Evolutionary conservation across 768 basidiomycete species (phyloP).

Genomic region (Glaciozyma martinii): DNA sequence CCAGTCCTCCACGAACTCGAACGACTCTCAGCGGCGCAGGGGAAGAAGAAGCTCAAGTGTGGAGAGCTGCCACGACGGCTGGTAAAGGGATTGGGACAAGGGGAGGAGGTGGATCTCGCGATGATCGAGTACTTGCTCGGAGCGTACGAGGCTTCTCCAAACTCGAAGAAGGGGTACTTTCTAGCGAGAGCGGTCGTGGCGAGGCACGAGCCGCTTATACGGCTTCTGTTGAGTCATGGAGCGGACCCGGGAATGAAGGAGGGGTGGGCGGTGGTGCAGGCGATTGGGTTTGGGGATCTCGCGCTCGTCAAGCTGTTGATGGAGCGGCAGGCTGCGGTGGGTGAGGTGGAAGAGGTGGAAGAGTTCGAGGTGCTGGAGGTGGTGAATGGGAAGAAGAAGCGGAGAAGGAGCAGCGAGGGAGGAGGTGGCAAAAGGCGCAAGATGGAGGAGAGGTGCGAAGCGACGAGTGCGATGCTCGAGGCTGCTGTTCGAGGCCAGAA

Average conservation of each 20-base stretch:
- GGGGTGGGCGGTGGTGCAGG: constrained; percentile 61
- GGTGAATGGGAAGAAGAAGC: not conserved
- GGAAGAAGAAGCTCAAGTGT: not conserved
- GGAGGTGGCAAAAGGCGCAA: constrained; percentile 39
- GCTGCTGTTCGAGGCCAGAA: constrained; percentile 58
- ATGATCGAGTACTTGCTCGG: constrained; percentile 37
- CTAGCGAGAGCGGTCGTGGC: constrained; percentile 68
- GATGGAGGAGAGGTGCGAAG: constrained; percentile 40
- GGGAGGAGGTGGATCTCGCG: constrained; percentile 33
- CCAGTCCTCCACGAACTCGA: constrained; percentile 44
- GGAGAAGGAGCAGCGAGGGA: constrained; percentile 4
- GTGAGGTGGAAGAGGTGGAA: constrained; percentile 8
- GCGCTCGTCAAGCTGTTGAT: constrained; percentile 65
- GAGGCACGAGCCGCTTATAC: constrained; percentile 55
- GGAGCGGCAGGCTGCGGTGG: constrained; percentile 46
- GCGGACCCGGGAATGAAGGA: constrained; percentile 60
- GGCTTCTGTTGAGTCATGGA: constrained; percentile 59
- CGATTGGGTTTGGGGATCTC: constrained; percentile 63
- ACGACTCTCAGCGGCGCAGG: constrained; percentile 39
- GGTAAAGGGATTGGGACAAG: constrained; percentile 49
- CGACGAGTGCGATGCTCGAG: constrained; percentile 49
- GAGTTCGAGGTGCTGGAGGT: constrained; percentile 27
- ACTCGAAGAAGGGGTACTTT: constrained; percentile 72
- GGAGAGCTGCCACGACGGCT: constrained; percentile 55
- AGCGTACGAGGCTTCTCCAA: constrained; percentile 46